Conservation (phyloP, 108 stramenopile species). For the Epithemia pelagica region DNA sequence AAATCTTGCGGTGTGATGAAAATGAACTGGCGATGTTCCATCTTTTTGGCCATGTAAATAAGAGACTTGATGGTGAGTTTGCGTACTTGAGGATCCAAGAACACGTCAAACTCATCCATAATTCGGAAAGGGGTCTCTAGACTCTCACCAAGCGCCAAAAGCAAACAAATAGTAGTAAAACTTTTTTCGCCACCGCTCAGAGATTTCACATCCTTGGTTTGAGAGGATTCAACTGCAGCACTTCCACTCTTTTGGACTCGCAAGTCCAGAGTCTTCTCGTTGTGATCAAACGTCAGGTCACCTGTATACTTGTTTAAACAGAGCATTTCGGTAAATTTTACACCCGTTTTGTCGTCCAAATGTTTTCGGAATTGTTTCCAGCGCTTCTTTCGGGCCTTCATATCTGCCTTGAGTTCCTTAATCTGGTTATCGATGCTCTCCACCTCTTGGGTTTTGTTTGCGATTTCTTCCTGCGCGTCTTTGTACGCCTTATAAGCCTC, state of each 20-base stretch:
- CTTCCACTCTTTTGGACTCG: conserved; percentile 62
- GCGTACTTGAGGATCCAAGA: conserved; percentile 86
- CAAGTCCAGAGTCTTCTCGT: conserved; percentile 43
- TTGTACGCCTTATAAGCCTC: conserved; percentile 62
- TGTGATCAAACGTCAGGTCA: conserved; percentile 66
- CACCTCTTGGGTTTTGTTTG: conserved; percentile 47
- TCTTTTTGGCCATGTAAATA: conserved; percentile 53
- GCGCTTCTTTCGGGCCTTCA: conserved; percentile 36
- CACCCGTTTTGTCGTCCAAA: conserved; percentile 47
- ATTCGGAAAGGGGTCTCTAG: conserved; percentile 95
- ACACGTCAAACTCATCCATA: conserved; percentile 99
- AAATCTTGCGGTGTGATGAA: conserved; percentile 91
- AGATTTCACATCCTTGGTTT: conserved; percentile 81
- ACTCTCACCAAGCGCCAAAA: conserved; percentile 85
- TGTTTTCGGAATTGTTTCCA: conserved; percentile 56
- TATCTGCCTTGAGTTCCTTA: conserved; percentile 33
- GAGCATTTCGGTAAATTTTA: conserved; percentile 69
- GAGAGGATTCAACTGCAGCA: conserved; percentile 27
- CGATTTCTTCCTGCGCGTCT: conserved; percentile 49
- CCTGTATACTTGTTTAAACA: conserved; percentile 74
- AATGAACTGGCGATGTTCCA: conserved; percentile 88
- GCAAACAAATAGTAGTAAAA: conserved; percentile 79
- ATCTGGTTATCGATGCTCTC: conserved; percentile 30
- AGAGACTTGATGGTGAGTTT: conserved; percentile 79
- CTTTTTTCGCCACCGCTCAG: conserved; percentile 82